Conservation (phyloP, 139 green algal species). For the Tetradesmus obliquus region DNA sequence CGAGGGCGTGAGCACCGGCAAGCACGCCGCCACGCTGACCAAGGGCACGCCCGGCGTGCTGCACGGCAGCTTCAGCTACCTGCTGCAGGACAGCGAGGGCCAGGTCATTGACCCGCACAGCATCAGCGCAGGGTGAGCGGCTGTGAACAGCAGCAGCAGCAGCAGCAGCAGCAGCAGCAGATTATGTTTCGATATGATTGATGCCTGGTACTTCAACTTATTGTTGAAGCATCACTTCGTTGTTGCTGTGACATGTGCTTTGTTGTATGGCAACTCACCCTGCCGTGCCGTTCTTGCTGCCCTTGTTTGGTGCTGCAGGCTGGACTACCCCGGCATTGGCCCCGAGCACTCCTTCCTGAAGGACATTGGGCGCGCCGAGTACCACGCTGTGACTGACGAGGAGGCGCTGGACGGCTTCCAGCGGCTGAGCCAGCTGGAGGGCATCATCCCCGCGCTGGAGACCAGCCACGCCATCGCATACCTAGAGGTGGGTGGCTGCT, state of each 20-base stretch:
- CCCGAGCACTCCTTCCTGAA: constrained; percentile 99
- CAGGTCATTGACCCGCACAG: constrained; percentile 99
- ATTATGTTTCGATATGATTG: neutral
- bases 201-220: neutral
- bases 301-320: constrained; percentile 53
- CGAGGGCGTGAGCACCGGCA: constrained; percentile 90
- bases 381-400: constrained; percentile 93
- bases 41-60: constrained; percentile 94
- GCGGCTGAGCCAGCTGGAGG: constrained; percentile 85
- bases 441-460: constrained; percentile 99
- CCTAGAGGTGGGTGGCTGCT: constrained; percentile 62
- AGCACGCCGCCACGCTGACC: constrained; percentile 98
- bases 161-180: neutral
- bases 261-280: constrained; percentile 45
- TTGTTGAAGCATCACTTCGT: neutral
- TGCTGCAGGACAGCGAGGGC: constrained; percentile 97
- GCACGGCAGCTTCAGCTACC: constrained; percentile 94
- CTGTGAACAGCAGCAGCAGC: neutral
- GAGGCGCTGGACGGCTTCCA: constrained; percentile 86
- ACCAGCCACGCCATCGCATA: constrained; percentile 97
- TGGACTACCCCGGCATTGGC: constrained; percentile 98
- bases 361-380: constrained; percentile 94
- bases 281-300: neutral
- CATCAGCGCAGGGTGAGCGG: constrained; percentile 91
- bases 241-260: constrained; percentile 45